These are phyloP conservation scores for Myotisia sp. DNA, from an alignment of 2,329 filamentous ascomycete species.

Conservation along the genomic window DNA sequence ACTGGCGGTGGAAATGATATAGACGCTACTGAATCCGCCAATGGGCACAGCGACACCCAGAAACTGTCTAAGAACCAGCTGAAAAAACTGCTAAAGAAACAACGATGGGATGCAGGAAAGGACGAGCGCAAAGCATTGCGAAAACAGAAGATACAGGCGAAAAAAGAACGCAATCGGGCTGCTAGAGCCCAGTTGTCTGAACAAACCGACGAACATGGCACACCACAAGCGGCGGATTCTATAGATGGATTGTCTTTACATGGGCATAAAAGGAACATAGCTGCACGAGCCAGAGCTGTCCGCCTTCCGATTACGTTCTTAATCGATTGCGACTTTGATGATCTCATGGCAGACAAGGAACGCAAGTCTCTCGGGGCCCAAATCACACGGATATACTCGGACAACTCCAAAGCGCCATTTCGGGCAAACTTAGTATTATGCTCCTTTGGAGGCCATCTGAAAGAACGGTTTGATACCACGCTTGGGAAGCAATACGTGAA, in stretches of 20 bases:
- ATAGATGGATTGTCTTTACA: slow-evolving; percentile 9
- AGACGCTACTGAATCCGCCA: neutral
- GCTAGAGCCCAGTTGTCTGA: slow-evolving; percentile 22
- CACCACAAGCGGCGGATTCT: slow-evolving; percentile 10
- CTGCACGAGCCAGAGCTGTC: slow-evolving; percentile 25
- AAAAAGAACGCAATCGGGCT: slow-evolving; percentile 36
- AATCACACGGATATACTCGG: slow-evolving; percentile 75
- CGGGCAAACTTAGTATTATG: slow-evolving; percentile 61
- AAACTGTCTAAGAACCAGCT: slow-evolving; percentile 69
- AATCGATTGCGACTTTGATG: slow-evolving; percentile 83
- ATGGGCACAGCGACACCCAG: neutral
- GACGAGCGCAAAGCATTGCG: slow-evolving; percentile 43
- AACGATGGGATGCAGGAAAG: slow-evolving; percentile 62
- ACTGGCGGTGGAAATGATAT: neutral
- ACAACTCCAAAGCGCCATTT: slow-evolving; percentile 58
- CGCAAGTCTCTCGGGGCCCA: slow-evolving; percentile 69
- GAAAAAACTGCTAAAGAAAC: slow-evolving; percentile 59
- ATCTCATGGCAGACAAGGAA: slow-evolving; percentile 78
- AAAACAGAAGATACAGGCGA: slow-evolving; percentile 42
- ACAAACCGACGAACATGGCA: slow-evolving; percentile 17
- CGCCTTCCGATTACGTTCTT: slow-evolving; percentile 66
- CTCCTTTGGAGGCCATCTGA: slow-evolving; percentile 61
- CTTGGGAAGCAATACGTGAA: slow-evolving; percentile 55
- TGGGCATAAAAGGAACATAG: slow-evolving; percentile 11
- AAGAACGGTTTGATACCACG: slow-evolving; percentile 63